A percentile compares a stretch with the other conserved stretches of the same genome.
These are phyloP conservation scores for Pyrenopolyporus hunteri DNA, from an alignment of 495 filamentous ascomycete species.

Conservation along the genomic window DNA sequence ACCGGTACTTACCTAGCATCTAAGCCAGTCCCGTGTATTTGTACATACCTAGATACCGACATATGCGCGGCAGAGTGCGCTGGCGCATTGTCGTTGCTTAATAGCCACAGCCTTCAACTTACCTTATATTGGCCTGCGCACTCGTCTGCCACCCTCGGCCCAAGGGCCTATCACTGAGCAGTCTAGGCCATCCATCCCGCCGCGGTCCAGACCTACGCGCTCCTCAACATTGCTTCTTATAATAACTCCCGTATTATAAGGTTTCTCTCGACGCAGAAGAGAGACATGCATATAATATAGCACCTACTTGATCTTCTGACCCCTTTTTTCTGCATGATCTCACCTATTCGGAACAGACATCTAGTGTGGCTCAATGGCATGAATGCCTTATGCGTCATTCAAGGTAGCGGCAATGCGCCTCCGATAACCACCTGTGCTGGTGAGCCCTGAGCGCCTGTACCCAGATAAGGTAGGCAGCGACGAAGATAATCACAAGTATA, in stretches of 20 bases:
- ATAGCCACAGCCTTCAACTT: not conserved
- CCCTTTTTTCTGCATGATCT: conserved; percentile 9
- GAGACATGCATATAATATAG: conserved; percentile 8
- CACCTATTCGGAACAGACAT: not conserved
- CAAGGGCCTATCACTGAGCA: not conserved
- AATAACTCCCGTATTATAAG: not conserved
- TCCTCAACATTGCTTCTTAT: conserved; percentile 4
- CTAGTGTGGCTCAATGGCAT: conserved; percentile 22
- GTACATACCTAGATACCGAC: conserved; percentile 1
- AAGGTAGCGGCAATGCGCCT: conserved; percentile 2
- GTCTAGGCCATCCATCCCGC: conserved; percentile 21
- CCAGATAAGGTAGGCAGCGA: too few relatives aligned
- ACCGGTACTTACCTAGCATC: too few relatives aligned
- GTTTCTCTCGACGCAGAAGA: not conserved
- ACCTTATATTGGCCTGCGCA: too few relatives aligned
- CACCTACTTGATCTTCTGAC: conserved; percentile 7
- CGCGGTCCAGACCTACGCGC: conserved; percentile 11
- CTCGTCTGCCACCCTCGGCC: not conserved
- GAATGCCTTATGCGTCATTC: conserved; percentile 19
- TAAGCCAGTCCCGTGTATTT: conserved; percentile 15
- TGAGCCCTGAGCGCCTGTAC: too few relatives aligned
- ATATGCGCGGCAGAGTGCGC: not conserved
- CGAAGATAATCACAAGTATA: not conserved
- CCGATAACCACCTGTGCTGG: conserved; percentile 12
- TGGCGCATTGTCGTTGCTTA: not conserved